Evolutionary conservation across 495 filamentous ascomycete species (phyloP), one percentile per base, ranked within the genome.

Genomic region (Ramalina peruviana): DNA sequence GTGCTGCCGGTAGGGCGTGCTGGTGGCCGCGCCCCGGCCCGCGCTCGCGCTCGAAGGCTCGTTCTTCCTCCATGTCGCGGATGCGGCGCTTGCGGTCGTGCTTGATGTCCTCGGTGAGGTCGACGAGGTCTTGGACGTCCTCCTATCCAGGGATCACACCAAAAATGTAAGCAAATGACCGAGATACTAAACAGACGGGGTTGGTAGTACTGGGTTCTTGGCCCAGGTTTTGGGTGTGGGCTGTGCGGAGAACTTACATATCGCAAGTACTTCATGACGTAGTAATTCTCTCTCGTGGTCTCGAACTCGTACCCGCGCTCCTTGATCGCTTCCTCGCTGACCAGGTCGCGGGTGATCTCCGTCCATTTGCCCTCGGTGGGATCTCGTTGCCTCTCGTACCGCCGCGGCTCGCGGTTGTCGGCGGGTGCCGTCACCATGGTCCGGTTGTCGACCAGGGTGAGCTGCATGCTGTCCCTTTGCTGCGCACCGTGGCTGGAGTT

Each of bases 301-400:
- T 97, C 89, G 59, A 79, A 97, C 55, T 87, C 85, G 65, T 93
- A 97, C 0, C 87, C 88, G 51, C 79, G 62, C 46, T 80, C 68
- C 52, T 94, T 81, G 55, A 98, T 86, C 0, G 92, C 93, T 60
- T 97, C 90, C 49, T 79, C 76, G 37, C 82, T 74, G 12, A 98
- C 87, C 43, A 98, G 64, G 56, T 94, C 88, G 67, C 94, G 96
- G 7, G 89, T 94, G 57, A 98, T 88, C 62, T 97, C 92, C 0
- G 92, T 98, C 93, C 93, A 97, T 64, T 94, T 82, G 51, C 84
- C 78, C 43, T 79, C 80, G 46, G 74, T 62, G 17, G 57, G 59
- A 30, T 65, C 58, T 36, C 70, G 68, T 48, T 65, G 48, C 1
- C 58, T 66, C n/a, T 61, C 56, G 19, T 71, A 69, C 20, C 69